Evolutionary conservation across 2,329 filamentous ascomycete species (phyloP), one percentile per base, ranked within the genome.

Genomic region (Sporothrix variecibatus): DNA sequence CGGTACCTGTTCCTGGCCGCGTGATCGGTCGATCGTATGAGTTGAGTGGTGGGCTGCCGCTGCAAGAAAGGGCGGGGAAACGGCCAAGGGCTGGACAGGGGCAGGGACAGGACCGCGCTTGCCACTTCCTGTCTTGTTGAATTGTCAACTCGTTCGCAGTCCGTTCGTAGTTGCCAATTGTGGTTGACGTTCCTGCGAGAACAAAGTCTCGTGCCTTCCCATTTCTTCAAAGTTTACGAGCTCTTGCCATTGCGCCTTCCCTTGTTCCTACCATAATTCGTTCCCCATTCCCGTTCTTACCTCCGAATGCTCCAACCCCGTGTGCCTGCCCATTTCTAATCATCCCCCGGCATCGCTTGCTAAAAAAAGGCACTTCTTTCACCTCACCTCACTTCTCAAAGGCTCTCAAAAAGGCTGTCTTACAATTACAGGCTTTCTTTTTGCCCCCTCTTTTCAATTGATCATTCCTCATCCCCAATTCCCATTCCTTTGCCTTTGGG

Each of bases 21-120:
- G 43, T 68, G 65, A 68, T 51, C 65, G 34, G 40, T 34, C 40
- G 28, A 68, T 68, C 65, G 43, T 51, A 68, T n/a, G 26, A 51
- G 65, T 51, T 51, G 60, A 64, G 60, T 23, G 34, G 60, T 34
- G 56, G 56, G 56, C 56, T 34, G 62, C 43, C 40, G 65, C 65
- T 51, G 65, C 65, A 68, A 9, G 60, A 12, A 12, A 68, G 65
- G 65, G 40, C 40, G 65, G 65, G 65, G 43, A 68, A 68, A 68
- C 62, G 23, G 38, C 38, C 11, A 26, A 43, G 38, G n/a, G 11
- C 62, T 26, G 38, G 62, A 28, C 60, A 26, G 60, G 34, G 34
- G 23, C 65, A 68, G 26, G 43, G 65, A 51, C 64, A 51, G 43
- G 65, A 43, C 65, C 65, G 65, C 65, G 43, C 46, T 43, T 62